Percentiles rank a stretch among this genome's conserved stretches.
phyloP scores from a whole-genome alignment of 2,329 filamentous ascomycete species.

The Colletotrichum lupini region DNA sequence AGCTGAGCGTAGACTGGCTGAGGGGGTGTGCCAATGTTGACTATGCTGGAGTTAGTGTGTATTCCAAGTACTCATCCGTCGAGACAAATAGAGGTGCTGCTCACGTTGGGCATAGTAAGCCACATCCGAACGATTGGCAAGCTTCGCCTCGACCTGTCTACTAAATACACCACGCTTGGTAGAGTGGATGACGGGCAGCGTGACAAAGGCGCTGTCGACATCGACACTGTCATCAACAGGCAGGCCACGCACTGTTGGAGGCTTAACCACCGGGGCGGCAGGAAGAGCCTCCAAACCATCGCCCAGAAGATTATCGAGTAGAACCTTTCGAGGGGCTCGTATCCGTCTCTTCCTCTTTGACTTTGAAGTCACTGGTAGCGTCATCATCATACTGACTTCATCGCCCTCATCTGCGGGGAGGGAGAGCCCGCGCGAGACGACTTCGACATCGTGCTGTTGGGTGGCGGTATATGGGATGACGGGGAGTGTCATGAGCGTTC shows the following conservation, averaged over 20 bases:
- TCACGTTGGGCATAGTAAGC: conserved; percentile 64
- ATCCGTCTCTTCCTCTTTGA: conserved; percentile 16
- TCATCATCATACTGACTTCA: conserved; percentile 20
- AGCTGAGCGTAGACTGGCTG: conserved; percentile 66
- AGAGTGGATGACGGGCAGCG: conserved; percentile 45
- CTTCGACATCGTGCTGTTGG: neutral
- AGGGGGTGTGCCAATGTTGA: conserved; percentile 64
- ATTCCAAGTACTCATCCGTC: neutral
- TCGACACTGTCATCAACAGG: conserved; percentile 27
- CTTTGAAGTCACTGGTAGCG: conserved; percentile 19
- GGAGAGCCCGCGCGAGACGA: conserved; percentile 20
- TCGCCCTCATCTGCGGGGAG: conserved; percentile 24
- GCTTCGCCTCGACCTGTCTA: conserved; percentile 54
- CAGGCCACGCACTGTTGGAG: conserved; percentile 18
- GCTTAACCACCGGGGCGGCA: neutral
- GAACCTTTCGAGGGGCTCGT: conserved; percentile 6
- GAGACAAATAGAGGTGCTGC: conserved; percentile 7
- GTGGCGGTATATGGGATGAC: conserved; percentile 32
- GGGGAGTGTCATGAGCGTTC: conserved; percentile 24
- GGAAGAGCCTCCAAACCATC: conserved; percentile 15
- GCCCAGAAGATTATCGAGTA: conserved; percentile 12
- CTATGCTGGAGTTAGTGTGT: neutral
- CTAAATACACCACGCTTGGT: conserved; percentile 48
- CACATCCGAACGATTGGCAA: conserved; percentile 63
- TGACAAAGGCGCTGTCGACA: conserved; percentile 38